Evolutionary conservation across 176 grass and related monocot genomes (phyloP), one percentile per base, ranked within the genome.

Genomic region (Canna indica): DNA sequence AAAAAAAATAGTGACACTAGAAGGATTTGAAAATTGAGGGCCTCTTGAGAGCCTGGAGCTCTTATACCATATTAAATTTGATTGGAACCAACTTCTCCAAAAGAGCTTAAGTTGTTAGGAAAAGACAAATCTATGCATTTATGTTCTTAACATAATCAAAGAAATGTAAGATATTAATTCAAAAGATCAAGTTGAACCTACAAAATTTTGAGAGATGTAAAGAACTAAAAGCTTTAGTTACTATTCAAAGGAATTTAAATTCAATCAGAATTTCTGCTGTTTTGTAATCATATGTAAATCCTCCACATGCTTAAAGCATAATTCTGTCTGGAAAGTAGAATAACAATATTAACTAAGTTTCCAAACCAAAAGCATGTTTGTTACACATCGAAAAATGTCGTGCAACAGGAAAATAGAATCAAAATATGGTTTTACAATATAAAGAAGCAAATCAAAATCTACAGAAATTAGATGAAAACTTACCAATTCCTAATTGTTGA

Each of bases 401-500:
- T 60, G 27, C 25, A 14, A 26, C 27, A 54, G 24, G 27, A 14
- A 28, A 12, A 13, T 38, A 24, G 56, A 60, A 60, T n/a, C 45
- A 77, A 35, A 2, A 48, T 77, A 56, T 80, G 35, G 24, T 56
- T 72, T 63, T 42, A 31, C 39, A 80, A 68, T 56, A 72, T 22
- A 67, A 5, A 38, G 17, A 38, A 61, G 16, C 41, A 63, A 68
- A 59, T 26, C 68, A 73, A 70, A 3, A 66, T 25, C 44, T 42
- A 72, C 63, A 16, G 20, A 66, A 67, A 47, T 24, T 58, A 59
- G n/a, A 62, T 82, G 39, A 58, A 54, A 45, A 87, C 81, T 83
- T 82, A 85, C 93, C 76, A 75, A 82, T 92, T 80, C 89, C 89
- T 76, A 97, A 80, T 75, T 97, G 94, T 34, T 81, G 78, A 65